phyloP scores from a whole-genome alignment of 805 yeast genomes.

The Ogataea methylovora region DNA sequence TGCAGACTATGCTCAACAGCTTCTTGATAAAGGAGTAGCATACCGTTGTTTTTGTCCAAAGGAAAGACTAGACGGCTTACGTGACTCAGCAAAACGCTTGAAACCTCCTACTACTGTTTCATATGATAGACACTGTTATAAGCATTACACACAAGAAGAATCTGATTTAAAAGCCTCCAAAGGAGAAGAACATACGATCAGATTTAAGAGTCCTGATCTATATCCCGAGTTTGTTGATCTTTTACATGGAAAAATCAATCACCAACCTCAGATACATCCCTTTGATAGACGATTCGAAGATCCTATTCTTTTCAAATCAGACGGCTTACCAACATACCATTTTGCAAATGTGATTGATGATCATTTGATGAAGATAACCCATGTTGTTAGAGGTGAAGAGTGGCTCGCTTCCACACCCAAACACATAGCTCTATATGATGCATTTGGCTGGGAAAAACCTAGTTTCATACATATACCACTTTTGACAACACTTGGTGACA shows the following conservation, averaged over 20 bases:
- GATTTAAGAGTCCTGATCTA: slow-evolving; percentile 68
- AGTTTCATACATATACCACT: slow-evolving; percentile 84
- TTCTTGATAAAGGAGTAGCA: slow-evolving; percentile 64
- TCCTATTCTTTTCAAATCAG: slow-evolving; percentile 84
- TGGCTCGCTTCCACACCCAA: slow-evolving; percentile 97
- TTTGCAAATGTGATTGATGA: slow-evolving; percentile 95
- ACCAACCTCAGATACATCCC: slow-evolving; percentile 73
- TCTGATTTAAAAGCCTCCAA: slow-evolving; percentile 27
- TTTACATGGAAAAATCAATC: slow-evolving; percentile 67
- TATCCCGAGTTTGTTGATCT: slow-evolving; percentile 68
- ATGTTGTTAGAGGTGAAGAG: slow-evolving; percentile 95
- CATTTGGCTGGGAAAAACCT: slow-evolving; percentile 84
- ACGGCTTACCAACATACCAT: slow-evolving; percentile 93
- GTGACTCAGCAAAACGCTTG: slow-evolving; percentile 65
- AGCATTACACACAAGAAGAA: slow-evolving; percentile 32
- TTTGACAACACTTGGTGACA: slow-evolving; percentile 62
- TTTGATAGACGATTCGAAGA: slow-evolving; percentile 80
- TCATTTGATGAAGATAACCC: slow-evolving; percentile 85
- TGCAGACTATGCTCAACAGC: slow-evolving; percentile 42
- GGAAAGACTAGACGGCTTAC: slow-evolving; percentile 59
- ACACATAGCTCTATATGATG: slow-evolving; percentile 78
- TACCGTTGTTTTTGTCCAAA: slow-evolving; percentile 84
- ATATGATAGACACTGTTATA: slow-evolving; percentile 77
- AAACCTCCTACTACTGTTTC: slow-evolving; percentile 89
- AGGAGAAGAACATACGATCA: slow-evolving; percentile 43